Percentiles rank a stretch among this genome's conserved stretches.
phyloP scores from a whole-genome alignment of 495 filamentous ascomycete species.

The Penicillium roqueforti region DNA sequence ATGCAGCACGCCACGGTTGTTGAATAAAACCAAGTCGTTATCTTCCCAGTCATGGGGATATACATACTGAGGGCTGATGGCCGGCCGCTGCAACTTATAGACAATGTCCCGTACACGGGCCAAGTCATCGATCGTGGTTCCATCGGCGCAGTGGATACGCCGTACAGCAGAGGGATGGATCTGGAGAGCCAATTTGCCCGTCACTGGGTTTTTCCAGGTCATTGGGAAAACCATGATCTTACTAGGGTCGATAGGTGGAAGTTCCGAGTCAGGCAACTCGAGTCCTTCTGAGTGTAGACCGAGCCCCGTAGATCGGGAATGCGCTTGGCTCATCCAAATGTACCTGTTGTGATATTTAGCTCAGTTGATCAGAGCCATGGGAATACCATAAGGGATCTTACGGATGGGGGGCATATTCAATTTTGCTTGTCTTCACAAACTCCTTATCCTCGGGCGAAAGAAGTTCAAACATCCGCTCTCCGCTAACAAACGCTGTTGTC shows the following conservation, averaged over 20 bases:
- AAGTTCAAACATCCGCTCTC: conserved; percentile 59
- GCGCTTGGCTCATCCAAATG: conserved; percentile 68
- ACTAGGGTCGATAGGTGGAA: conserved; percentile 57
- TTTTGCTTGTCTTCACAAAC: conserved; percentile 57
- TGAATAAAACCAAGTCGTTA: conserved; percentile 68
- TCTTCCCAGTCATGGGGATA: conserved; percentile 73
- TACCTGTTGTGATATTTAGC: conserved; percentile 36
- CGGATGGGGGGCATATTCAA: conserved; percentile 72
- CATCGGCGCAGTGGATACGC: conserved; percentile 58
- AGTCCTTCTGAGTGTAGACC: conserved; percentile 59
- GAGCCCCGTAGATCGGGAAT: conserved; percentile 60
- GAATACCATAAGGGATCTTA: conserved; percentile 10
- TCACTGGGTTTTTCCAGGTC: conserved; percentile 68
- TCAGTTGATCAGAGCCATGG: not conserved
- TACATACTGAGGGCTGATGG: conserved; percentile 60
- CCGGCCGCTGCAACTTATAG: conserved; percentile 65
- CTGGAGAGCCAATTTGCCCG: conserved; percentile 62
- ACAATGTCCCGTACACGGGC: conserved; percentile 61
- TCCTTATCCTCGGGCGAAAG: conserved; percentile 60
- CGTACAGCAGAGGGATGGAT: conserved; percentile 65
- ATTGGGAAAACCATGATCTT: conserved; percentile 68
- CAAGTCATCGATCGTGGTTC: conserved; percentile 61
- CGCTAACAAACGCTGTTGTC: conserved; percentile 70
- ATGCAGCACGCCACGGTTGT: conserved; percentile 68
- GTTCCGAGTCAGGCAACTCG: conserved; percentile 51